Evolutionary conservation across 108 stramenopile species (phyloP), one percentile per base, ranked within the genome.

Genomic region (Conticribra weissflogii): DNA sequence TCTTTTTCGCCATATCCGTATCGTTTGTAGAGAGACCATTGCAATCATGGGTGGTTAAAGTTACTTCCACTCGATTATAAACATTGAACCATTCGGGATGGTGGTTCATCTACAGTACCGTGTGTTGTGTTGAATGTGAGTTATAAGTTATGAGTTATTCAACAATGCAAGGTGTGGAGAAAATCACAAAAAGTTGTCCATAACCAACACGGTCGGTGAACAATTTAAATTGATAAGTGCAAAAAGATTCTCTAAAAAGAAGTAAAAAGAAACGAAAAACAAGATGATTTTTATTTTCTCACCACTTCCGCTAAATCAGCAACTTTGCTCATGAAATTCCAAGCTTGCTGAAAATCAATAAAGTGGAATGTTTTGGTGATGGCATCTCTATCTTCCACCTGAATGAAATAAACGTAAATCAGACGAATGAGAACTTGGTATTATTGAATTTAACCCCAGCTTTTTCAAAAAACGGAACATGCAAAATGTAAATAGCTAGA

Each of bases 61-160:
- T 92, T 21, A 96, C 91, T 55, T 95, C 86, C 19, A 98, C 98
- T 1, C 71, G 76, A 74, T 94, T 97, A 84, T 98, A 98, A 0
- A 98, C 96, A 78, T 98, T 98, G 74, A 88, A 93, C 98, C 98
- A 98, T 79, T 98, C 98, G 18, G 98, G 98, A 84, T 98, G 98
- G 76, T 98, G 98, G 84, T 97, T 88, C 83, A 91, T 92, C 81
- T 41, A 9, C 12, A 12, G 36, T 9, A 41, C 12, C 12, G n/a
- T n/a, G n/a, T n/a, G n/a, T n/a, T n/a, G n/a, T n/a, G n/a, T n/a
- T n/a, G n/a, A n/a, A n/a, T n/a, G n/a, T n/a, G n/a, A n/a, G n/a
- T n/a, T n/a, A n/a, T n/a, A n/a, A n/a, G n/a, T n/a, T n/a, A n/a
- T n/a, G n/a, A n/a, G n/a, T n/a, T n/a, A n/a, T n/a, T n/a, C n/a